phyloP scores from a whole-genome alignment of 768 basidiomycete species.

The Tulasnella calospora region DNA sequence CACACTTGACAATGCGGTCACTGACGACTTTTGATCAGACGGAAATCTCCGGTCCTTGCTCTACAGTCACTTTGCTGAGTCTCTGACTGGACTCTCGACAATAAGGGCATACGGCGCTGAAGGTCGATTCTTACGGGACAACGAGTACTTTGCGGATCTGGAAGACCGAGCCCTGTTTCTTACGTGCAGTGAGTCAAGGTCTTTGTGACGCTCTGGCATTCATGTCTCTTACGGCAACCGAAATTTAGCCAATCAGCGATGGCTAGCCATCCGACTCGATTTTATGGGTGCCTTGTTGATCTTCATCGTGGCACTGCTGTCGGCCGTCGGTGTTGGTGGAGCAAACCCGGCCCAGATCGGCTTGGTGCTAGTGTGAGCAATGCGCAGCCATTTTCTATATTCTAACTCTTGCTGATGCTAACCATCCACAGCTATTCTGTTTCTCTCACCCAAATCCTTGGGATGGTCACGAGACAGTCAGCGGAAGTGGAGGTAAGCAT shows the following conservation, averaged over 20 bases:
- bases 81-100: slow-evolving; percentile 64
- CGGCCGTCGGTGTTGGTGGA: slow-evolving; percentile 50
- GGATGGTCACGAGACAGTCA: slow-evolving; percentile 52
- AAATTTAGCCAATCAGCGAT: slow-evolving; percentile 39
- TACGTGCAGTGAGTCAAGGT: slow-evolving; percentile 40
- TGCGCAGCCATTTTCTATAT: not conserved
- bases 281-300: slow-evolving; percentile 58
- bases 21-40: slow-evolving; percentile 39
- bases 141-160: slow-evolving; percentile 64
- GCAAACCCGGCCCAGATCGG: slow-evolving; percentile 67
- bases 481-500: slow-evolving; percentile 58
- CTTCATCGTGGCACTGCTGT: slow-evolving; percentile 63
- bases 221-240: not conserved
- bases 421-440: slow-evolving; percentile 35
- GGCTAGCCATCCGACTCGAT: slow-evolving; percentile 69
- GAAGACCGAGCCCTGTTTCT: slow-evolving; percentile 68
- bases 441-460: slow-evolving; percentile 49
- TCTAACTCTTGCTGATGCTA: not conserved
- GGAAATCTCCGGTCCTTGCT: slow-evolving; percentile 67
- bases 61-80: slow-evolving; percentile 75
- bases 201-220: not conserved
- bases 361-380: slow-evolving; percentile 55
- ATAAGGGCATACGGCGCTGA: slow-evolving; percentile 69
- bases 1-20: slow-evolving; percentile 30
- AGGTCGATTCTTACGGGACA: slow-evolving; percentile 57